These are phyloP conservation scores for Penicillium waksmanii DNA, from an alignment of 495 filamentous ascomycete species.

Conservation along the genomic window DNA sequence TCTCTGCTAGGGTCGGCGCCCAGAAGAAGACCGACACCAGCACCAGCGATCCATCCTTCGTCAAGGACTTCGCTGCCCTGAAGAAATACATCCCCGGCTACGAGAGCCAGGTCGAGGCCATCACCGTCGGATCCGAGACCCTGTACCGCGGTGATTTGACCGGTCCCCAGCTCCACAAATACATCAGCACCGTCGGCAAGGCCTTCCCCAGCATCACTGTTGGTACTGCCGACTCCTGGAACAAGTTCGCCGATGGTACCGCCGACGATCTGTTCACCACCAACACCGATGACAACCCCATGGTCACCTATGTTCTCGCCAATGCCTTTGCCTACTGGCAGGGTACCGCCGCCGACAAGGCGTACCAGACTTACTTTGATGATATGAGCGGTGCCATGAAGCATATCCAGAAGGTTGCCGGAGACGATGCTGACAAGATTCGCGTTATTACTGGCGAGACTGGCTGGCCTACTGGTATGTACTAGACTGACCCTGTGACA, in stretches of 20 bases:
- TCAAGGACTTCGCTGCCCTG: constrained; percentile 63
- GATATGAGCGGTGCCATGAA: constrained; percentile 72
- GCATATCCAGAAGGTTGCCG: constrained; percentile 67
- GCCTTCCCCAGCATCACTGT: constrained; percentile 60
- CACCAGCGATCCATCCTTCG: constrained; percentile 61
- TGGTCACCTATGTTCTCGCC: constrained; percentile 67
- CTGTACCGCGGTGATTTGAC: constrained; percentile 76
- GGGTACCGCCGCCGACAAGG: constrained; percentile 62
- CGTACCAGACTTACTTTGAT: constrained; percentile 71
- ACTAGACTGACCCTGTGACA: background rate
- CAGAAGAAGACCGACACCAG: constrained; percentile 26
- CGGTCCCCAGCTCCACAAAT: constrained; percentile 60
- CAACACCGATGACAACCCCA: constrained; percentile 36
- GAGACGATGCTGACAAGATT: constrained; percentile 52
- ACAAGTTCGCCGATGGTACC: constrained; percentile 75
- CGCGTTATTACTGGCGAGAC: constrained; percentile 81
- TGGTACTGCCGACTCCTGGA: constrained; percentile 83
- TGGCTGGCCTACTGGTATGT: constrained; percentile 64
- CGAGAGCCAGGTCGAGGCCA: constrained; percentile 65
- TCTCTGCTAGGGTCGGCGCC: constrained; percentile 59
- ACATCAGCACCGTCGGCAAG: constrained; percentile 64
- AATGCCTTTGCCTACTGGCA: constrained; percentile 93
- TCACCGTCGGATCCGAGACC: constrained; percentile 79
- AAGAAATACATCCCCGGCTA: constrained; percentile 55
- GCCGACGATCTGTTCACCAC: constrained; percentile 65